phyloP scores from a whole-genome alignment of 202 grass and related monocot genomes.

The Bolboschoenoplectus hybrid region DNA sequence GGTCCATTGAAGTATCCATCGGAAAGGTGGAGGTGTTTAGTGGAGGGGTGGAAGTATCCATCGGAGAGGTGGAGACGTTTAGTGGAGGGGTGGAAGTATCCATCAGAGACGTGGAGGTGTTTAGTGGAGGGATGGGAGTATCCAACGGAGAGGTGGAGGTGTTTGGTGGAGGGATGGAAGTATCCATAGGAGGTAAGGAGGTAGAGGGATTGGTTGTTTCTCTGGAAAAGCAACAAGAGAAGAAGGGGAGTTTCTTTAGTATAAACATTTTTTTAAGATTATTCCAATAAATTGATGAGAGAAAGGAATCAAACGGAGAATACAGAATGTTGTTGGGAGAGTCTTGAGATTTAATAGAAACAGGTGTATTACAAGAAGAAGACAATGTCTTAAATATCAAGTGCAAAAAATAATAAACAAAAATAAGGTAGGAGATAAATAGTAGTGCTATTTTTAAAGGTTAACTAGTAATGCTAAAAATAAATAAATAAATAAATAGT shows the following conservation, averaged over 20 bases:
- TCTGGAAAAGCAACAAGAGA: not conserved
- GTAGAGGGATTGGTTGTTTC: conserved; percentile 14
- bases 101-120: not conserved
- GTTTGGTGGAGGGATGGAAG: conserved; percentile 8
- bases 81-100: not conserved
- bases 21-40: conserved; percentile 45
- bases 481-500: conserved; percentile 22
- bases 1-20: conserved; percentile 65
- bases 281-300: not conserved
- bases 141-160: conserved; percentile 57
- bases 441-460: conserved; percentile 4
- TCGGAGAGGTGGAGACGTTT: conserved; percentile 27
- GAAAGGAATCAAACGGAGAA: not conserved
- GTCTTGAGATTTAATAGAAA: not conserved
- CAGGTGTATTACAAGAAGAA: conserved; percentile 14
- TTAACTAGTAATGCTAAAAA: conserved; percentile 21
- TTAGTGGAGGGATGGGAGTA: conserved; percentile 36
- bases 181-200: not conserved
- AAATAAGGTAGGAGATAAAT: not conserved
- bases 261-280: conserved; percentile 17
- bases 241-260: conserved; percentile 31
- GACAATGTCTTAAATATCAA: conserved; percentile 3
- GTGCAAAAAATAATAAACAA: conserved; percentile 3
- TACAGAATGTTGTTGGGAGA: conserved; percentile 19
- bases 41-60: not conserved